Base-by-base conservation (phyloP, 2,329 filamentous ascomycete species). In the Colletotrichum costaricense region DNA sequence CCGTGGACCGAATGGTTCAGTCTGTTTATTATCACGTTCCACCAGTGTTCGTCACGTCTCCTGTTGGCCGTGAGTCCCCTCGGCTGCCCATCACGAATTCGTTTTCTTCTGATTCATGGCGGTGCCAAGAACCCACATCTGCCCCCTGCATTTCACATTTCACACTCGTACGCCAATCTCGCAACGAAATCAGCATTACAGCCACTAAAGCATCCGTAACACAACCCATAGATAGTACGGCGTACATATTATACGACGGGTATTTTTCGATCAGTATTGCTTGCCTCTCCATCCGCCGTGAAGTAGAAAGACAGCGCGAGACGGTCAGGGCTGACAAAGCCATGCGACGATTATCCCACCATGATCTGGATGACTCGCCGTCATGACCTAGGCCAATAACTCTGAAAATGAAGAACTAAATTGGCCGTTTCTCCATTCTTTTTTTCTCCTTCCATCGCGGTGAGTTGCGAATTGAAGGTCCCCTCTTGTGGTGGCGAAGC, bases 401-500 rank as follows among this genome's bases (percentile, higher is more conserved):
- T 42, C 52, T 49, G 66, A 52, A 60, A 59, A 28, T 49, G 60
- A 28, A 38, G 7, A 22, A 7, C 42, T 46, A 69, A 54, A 56
- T 60, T 72, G 59, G 16, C 54, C 56, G 55, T 24, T 24, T 33
- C 42, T 52, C 55, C 68, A 49, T 56, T 49, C 49, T 49, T n/a
- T n/a, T n/a, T n/a, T 5, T 14, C 49, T 30, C 16, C 38, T 42
- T 16, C 22, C 33, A 33, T 33, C 9, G 46, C 14, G 54, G 11
- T 28, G 16, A 24, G 26, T 35, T 28, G 42, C 26, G 46, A 35
- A 42, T 42, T 42, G 35, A 42, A 42, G 35, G 26, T 57, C 56
- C 67, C 42, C 42, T 46, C 42, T 46, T 33, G 67, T 71, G 60
- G 71, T 71, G 71, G 71, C 71, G 71, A 73, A 73, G 71, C 71